Percentiles rank a stretch among this genome's conserved stretches.
Evolutionary conservation across 768 basidiomycete species (phyloP).

Genomic region (Piloderma croceum): DNA sequence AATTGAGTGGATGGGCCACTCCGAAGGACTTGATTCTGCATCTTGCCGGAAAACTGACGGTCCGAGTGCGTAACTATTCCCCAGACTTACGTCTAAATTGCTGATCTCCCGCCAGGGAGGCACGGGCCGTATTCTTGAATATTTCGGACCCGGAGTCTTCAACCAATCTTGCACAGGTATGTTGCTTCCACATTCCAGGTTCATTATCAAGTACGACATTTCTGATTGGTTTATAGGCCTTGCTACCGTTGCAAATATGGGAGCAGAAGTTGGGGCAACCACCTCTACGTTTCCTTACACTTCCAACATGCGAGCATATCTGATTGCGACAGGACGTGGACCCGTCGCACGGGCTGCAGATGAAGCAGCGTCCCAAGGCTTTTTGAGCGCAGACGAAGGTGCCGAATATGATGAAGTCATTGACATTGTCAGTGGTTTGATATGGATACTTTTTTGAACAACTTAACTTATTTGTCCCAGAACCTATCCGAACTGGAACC

Average conservation of each 20-base stretch:
- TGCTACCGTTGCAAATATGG: conserved; percentile 98
- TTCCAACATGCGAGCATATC: conserved; percentile 80
- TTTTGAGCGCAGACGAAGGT: conserved; percentile 76
- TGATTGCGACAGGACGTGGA: conserved; percentile 82
- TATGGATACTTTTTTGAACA: conserved; percentile 2
- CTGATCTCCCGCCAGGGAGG: conserved; percentile 58
- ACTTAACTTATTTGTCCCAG: conserved; percentile 32
- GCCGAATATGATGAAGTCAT: conserved; percentile 94
- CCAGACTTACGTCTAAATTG: not conserved
- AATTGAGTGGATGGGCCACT: conserved; percentile 86
- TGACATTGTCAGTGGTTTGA: conserved; percentile 65
- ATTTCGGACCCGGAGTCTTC: conserved; percentile 89
- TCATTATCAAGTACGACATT: not conserved
- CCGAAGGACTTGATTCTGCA: conserved; percentile 96
- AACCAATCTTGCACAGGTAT: conserved; percentile 89
- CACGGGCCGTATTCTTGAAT: conserved; percentile 93
- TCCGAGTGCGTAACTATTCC: conserved; percentile 54
- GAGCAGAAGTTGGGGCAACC: conserved; percentile 99
- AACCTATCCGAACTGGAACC: conserved; percentile 87
- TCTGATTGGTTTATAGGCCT: conserved; percentile 43
- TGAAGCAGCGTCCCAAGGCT: conserved; percentile 69
- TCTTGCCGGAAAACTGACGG: conserved; percentile 90
- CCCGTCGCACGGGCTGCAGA: conserved; percentile 87
- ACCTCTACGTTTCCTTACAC: conserved; percentile 98
- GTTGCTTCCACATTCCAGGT: conserved; percentile 3